These are phyloP conservation scores for Aspergillus versicolor DNA, from an alignment of 2,329 filamentous ascomycete species.

Conservation along the genomic window DNA sequence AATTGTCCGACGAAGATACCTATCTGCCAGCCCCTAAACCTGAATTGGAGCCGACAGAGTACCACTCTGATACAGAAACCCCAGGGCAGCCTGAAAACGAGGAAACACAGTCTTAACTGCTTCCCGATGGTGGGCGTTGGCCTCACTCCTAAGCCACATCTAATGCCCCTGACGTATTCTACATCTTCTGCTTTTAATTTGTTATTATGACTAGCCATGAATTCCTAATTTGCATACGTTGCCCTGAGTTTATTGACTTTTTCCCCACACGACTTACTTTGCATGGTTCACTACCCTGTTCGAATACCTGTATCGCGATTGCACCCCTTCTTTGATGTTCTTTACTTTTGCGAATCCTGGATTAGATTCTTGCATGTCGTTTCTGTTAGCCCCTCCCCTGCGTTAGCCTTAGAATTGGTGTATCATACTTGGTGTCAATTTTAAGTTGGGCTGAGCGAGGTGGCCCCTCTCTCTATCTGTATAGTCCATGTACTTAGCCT, in stretches of 20 bases:
- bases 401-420: conserved; percentile 30
- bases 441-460: conserved; percentile 7
- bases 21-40: conserved; percentile 35
- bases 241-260: conserved; percentile 17
- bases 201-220: conserved; percentile 26
- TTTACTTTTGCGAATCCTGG: neutral
- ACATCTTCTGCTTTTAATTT: conserved; percentile 6
- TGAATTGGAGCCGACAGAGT: conserved; percentile 33
- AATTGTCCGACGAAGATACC: conserved; percentile 29
- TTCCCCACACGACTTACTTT: conserved; percentile 9
- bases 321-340: conserved; percentile 12
- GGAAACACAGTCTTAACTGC: conserved; percentile 14
- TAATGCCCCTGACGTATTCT: conserved; percentile 9
- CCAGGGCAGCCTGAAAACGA: conserved; percentile 33
- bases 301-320: conserved; percentile 12
- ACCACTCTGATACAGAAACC: conserved; percentile 25
- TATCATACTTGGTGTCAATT: conserved; percentile 26
- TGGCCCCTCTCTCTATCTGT: conserved; percentile 1
- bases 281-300: conserved; percentile 12
- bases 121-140: neutral
- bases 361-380: conserved; percentile 3
- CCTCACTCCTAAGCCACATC: neutral
- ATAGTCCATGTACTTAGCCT: neutral
- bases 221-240: conserved; percentile 20
- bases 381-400: neutral